Base-by-base conservation (phyloP, 257 asterid genomes). In the Fraxinus quadrangulata region DNA sequence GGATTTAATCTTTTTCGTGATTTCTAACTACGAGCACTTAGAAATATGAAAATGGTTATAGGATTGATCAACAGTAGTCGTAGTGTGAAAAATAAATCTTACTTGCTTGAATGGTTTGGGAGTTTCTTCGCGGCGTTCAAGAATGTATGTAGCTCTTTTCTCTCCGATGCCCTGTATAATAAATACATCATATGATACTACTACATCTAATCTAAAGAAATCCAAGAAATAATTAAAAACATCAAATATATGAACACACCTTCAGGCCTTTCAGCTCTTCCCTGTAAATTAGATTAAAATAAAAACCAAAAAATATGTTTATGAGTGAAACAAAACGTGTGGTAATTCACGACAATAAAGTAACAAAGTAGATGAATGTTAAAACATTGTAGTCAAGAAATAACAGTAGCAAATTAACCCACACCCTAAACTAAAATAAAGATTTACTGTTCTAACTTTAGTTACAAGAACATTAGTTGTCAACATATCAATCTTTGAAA, bases 41-140 rank as follows among this genome's bases (percentile, higher is more conserved):
- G 13, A 39, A 51, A 51, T 14, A 17, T 8, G 13, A 39, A 39
- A 39, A 39, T 39, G 45, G 45, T 37, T 37, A 7, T 37, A 37
- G 11, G 42, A 6, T 72, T 3, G 11, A 36, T 12, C 8, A n/a
- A 33, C 69, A 49, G 12, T 28, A 28, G 31, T 6, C 63, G n/a
- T 16, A 82, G 49, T 39, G 26, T 71, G 40, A 6, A 49, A 19
- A 40, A 42, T 7, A 33, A 59, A 94, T 97, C 96, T 85, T 86
- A 94, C 97, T 19, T 39, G 83, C 83, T 92, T 94, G 79, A 94
- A 94, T 77, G 94, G 98, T 72, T 89, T 91, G 0, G 93, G 90
- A 72, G 96, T 85, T 75, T 89, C 90, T 73, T 91, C 91, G 2
- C 98, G 97, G 49, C 84, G 89, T 81, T 92, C 85, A 70, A 94